Evolutionary conservation across 164 flowering plant genomes (phyloP).

Genomic region (Brasenia schreberi): DNA sequence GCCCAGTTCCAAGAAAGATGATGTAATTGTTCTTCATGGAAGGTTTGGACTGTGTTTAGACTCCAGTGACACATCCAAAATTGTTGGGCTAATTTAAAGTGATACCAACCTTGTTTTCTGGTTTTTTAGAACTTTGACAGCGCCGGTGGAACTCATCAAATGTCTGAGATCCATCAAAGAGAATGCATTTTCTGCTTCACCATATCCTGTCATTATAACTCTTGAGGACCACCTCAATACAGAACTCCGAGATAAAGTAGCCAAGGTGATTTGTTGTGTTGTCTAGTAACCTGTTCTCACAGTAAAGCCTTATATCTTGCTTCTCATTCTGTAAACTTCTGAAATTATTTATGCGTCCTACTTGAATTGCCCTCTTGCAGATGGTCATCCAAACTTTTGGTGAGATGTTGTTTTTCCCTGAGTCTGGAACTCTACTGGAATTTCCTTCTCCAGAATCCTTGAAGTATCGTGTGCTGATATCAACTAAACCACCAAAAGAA

Average conservation of each 20-base stretch:
- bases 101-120: background rate
- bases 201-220: slow-evolving; percentile 58
- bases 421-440: slow-evolving; percentile 29
- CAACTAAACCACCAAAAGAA: slow-evolving; percentile 92
- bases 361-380: slow-evolving; percentile 17
- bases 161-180: slow-evolving; percentile 67
- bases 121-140: slow-evolving; percentile 44
- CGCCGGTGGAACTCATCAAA: slow-evolving; percentile 50
- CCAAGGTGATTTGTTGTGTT: slow-evolving; percentile 30
- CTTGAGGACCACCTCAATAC: slow-evolving; percentile 69
- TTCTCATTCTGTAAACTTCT: background rate
- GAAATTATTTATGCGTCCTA: background rate
- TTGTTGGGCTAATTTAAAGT: background rate
- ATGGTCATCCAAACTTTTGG: slow-evolving; percentile 64
- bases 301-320: background rate
- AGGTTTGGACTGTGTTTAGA: slow-evolving; percentile 24
- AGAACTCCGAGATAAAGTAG: slow-evolving; percentile 66
- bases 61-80: background rate
- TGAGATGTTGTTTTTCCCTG: slow-evolving; percentile 48
- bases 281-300: background rate
- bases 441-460: slow-evolving; percentile 75
- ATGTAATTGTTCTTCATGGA: slow-evolving; percentile 66
- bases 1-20: slow-evolving; percentile 61
- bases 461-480: slow-evolving; percentile 48
- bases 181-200: slow-evolving; percentile 42